Evolutionary conservation across 305 asterid species (phyloP).

Genomic region (Fraxinus greggii): DNA sequence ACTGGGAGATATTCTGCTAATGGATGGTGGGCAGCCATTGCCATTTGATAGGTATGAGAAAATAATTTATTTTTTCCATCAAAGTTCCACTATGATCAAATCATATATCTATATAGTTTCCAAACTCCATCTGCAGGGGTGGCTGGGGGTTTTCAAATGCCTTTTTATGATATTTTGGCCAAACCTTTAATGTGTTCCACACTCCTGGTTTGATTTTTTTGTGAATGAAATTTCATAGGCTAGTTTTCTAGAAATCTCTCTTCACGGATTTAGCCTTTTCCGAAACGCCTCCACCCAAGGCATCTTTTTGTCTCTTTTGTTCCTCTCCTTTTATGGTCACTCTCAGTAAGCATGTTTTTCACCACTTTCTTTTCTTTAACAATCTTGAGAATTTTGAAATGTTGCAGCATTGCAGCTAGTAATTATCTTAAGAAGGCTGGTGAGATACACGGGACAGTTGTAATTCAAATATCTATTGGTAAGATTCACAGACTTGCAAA

Average conservation of each 20-base stretch:
- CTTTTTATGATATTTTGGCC: neutral
- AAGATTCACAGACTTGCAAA: conserved; percentile 25
- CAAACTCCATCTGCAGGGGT: neutral
- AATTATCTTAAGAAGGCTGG: conserved; percentile 68
- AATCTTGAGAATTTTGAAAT: conserved; percentile 2
- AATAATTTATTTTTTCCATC: neutral
- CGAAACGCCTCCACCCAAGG: neutral
- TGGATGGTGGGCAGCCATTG: conserved; percentile 92
- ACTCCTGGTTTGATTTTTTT: neutral
- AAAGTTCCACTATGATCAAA: neutral
- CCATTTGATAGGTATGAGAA: conserved; percentile 68
- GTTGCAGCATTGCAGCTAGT: conserved; percentile 77
- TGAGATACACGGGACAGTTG: conserved; percentile 73
- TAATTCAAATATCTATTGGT: conserved; percentile 73
- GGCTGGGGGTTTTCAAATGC: neutral
- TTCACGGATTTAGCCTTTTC: neutral
- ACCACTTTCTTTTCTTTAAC: neutral
- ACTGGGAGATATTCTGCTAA: conserved; percentile 76
- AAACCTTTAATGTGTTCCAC: neutral
- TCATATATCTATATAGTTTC: neutral
- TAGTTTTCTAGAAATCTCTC: neutral
- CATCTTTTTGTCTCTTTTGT: neutral
- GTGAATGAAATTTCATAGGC: neutral
- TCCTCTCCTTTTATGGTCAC: neutral
- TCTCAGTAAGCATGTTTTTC: neutral